Base-by-base conservation (phyloP, 2,329 filamentous ascomycete genomes). In the Cryphonectria carpinicola region DNA sequence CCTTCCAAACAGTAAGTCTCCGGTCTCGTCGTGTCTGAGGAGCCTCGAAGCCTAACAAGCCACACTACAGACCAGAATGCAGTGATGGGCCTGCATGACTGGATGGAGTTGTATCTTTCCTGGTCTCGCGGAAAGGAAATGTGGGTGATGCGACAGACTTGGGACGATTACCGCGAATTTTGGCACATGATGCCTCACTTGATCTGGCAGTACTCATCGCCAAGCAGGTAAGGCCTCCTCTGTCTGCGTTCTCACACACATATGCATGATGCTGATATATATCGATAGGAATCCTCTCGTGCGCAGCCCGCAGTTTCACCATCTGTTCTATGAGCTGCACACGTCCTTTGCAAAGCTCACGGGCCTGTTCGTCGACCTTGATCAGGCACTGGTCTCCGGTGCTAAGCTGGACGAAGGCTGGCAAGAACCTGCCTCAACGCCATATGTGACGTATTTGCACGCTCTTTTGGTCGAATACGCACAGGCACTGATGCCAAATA, bases 121-220 rank as follows among this genome's bases (percentile, higher is more conserved):
- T 85, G 82, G 73, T 81, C 82, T 49, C 76, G 75, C 46, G 74
- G 75, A 28, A 79, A 80, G 25, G 75, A 81, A 4, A 75, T 78
- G 35, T 76, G 79, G 14, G 74, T 76, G 3, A 80, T 84, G 7
- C 76, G 82, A n/a, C 79, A 84, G 37, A 83, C 84, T 1, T 85
- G 82, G 69, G 78, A 77, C 22, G 79, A 80, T 43, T 80, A 89
- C 70, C 80, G 77, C 46, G 75, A 80, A 4, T 86, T 90, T 73
- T 91, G 88, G 88, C 73, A 77, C 43, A 72, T 77, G 3, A 81
- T 90, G 37, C 87, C 88, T 0, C 84, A 86, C 0, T 74, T 90
- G 13, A 80, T 88, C 25, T 82, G 78, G 76, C 65, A 70, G 65
- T 66, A 64, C 32, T 39, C 65, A 17, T 28, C 39, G 5, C 58